Conservation (phyloP, 1,284 basidiomycete genomes). For the Xerocomus amazonicus region DNA sequence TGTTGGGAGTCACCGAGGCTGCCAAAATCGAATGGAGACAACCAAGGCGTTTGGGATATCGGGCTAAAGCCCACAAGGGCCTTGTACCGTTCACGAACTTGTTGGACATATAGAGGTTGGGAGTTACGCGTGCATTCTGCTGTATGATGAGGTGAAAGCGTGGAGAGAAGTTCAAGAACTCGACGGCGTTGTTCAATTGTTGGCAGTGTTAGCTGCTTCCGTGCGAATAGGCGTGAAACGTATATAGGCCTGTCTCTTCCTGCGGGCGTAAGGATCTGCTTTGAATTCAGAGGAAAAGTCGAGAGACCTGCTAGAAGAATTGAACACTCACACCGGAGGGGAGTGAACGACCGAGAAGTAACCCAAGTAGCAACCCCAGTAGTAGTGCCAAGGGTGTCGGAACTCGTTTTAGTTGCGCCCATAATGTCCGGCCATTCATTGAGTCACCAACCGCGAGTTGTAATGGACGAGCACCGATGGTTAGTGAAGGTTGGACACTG, state of each 20-base stretch:
- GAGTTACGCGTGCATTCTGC: constrained; percentile 82
- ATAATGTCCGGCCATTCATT: constrained; percentile 29
- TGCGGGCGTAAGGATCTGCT: constrained; percentile 29
- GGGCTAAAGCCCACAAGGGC: constrained; percentile 77
- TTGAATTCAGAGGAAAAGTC: constrained; percentile 3
- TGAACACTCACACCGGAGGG: constrained; percentile 41
- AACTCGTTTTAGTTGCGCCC: constrained; percentile 34
- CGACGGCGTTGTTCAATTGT: constrained; percentile 77
- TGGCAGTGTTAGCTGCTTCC: constrained; percentile 63
- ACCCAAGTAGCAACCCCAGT: constrained; percentile 64
- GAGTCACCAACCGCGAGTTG: constrained; percentile 1
- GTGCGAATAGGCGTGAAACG: constrained; percentile 47
- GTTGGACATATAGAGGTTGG: constrained; percentile 80
- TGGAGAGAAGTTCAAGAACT: constrained; percentile 81
- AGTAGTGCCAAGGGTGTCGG: constrained; percentile 55
- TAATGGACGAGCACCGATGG: background rate
- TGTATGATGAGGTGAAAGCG: constrained; percentile 86
- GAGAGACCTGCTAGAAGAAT: constrained; percentile 9
- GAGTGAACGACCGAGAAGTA: constrained; percentile 55
- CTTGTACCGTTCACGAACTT: constrained; percentile 80
- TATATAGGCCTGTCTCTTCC: constrained; percentile 55
- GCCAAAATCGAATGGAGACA: constrained; percentile 49
- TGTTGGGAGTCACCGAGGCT: constrained; percentile 43
- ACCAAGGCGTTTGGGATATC: constrained; percentile 55
- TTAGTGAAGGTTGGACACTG: too few relatives aligned